Base-by-base conservation (phyloP, 1,139 yeast species). In the Magnusiomyces clavatus region DNA sequence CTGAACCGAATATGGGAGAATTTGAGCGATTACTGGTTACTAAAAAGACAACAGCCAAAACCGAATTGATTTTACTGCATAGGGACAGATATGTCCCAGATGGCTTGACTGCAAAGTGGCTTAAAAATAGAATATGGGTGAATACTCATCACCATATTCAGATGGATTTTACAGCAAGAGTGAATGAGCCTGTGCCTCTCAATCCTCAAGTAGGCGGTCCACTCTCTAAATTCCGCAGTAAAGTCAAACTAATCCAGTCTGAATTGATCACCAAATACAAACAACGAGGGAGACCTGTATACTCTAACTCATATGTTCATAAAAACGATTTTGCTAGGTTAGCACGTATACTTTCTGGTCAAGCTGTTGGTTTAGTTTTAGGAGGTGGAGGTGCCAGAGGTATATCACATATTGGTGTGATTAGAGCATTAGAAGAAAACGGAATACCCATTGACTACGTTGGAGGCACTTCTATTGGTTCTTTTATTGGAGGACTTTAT, bases 371-470 rank as follows among this genome's bases (percentile, higher is more conserved):
- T 0, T 72, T 92, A 17, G 97, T 92, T 2, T 74, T 92, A 8
- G 98, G 98, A 3, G 98, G 98, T 13, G 98, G 98, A 46, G 98
- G 98, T 35, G 96, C 98, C 0, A 76, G 98, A 60, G 98, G 98
- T 1, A 77, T 92, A 14, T 80, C 96, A 8, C 98, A 92, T 64
- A 77, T 90, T 47, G 98, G 98, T 6, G 84, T 92, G 2, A 80
- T 92, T n/a, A 81, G 83, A 51, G 96, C 97, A 0, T 71, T 92
- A n/a, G 97, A 92, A 65, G 94, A 86, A 58, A 82, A 82, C 54
- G 97, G 97, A 0, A 86, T 92, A 10, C 98, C 98, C 0, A 82
- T 92, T 45, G 98, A 92, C 68, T 74, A 90, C 56, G 81, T 92
- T 52, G 98, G 98, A 0, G 98, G 98, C 4, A 92, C 98, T 0